These are phyloP conservation scores for Sinapis alba DNA, from an alignment of 441 rosid species.

Conservation along the genomic window DNA sequence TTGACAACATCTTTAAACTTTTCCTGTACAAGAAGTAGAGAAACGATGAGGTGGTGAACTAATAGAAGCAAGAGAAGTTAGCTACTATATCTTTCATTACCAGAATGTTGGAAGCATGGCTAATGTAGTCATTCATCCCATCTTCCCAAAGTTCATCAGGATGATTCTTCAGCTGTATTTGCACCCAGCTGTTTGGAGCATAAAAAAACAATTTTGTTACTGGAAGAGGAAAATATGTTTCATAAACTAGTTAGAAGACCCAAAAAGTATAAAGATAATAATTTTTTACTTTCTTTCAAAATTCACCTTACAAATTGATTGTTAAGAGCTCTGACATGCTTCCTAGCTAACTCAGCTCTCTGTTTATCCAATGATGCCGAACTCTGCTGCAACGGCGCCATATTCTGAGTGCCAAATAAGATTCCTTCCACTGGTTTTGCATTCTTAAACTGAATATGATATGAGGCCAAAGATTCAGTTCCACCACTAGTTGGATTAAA, in stretches of 20 bases:
- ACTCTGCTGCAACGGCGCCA: no score
- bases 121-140: conserved; percentile 76
- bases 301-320: conserved; percentile 86
- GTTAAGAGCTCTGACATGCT: conserved; percentile 96
- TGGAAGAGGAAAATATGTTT: background rate
- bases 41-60: conserved; percentile 13
- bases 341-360: conserved; percentile 76
- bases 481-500: background rate
- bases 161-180: conserved; percentile 82
- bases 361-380: conserved; percentile 51
- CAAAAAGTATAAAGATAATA: background rate
- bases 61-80: background rate
- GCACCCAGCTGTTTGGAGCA: conserved; percentile 99
- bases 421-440: conserved; percentile 67
- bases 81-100: conserved; percentile 42
- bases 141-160: conserved; percentile 99
- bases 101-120: conserved; percentile 77
- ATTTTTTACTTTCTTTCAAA: background rate
- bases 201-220: background rate
- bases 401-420: conserved; percentile 52
- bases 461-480: background rate
- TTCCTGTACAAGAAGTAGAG: conserved; percentile 47
- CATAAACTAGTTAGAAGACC: background rate
- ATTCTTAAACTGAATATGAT: conserved; percentile 49
- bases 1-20: conserved; percentile 84